Conservation (phyloP, 2,329 filamentous ascomycete genomes). For the Colletotrichum sp. region DNA sequence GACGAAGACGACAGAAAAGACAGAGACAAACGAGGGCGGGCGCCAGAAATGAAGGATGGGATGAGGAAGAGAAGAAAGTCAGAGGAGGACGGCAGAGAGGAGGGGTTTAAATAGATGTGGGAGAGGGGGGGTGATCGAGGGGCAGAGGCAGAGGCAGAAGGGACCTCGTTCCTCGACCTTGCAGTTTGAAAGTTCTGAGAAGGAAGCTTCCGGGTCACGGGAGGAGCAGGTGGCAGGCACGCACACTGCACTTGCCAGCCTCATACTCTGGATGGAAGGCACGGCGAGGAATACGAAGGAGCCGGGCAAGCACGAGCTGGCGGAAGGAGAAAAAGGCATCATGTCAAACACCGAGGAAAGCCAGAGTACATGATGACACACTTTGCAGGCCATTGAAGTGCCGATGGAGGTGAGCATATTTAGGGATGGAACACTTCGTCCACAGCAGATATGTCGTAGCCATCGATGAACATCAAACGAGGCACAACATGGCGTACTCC, state of each 20-base stretch:
- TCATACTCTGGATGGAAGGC: background rate
- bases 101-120: background rate
- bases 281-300: background rate
- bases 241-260: background rate
- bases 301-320: background rate
- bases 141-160: background rate
- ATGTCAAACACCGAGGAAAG: background rate
- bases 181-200: background rate
- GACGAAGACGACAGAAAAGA: conserved; percentile 10
- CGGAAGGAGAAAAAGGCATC: background rate
- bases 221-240: background rate
- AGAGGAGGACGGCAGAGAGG: background rate
- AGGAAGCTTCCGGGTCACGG: background rate
- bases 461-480: background rate
- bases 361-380: background rate
- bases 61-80: background rate
- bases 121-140: background rate
- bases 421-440: background rate
- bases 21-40: background rate
- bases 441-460: background rate
- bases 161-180: background rate
- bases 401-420: background rate
- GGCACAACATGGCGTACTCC: background rate
- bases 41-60: conserved; percentile 11
- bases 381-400: background rate